phyloP scores from a whole-genome alignment of 768 basidiomycete species.

The Xerocomellus intermedius region DNA sequence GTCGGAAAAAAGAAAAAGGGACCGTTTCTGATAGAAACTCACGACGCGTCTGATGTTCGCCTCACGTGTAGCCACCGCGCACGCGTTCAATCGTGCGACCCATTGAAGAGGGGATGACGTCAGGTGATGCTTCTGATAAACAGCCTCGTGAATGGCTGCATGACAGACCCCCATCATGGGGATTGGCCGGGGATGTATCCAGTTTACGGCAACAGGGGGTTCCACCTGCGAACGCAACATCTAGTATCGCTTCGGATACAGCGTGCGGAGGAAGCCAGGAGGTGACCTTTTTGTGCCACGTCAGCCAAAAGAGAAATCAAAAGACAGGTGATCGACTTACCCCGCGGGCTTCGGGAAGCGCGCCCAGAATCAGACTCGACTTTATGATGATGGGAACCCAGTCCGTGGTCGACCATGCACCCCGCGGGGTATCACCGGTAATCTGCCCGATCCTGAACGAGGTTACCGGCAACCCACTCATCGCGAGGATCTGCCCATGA shows the following conservation, averaged over 20 bases:
- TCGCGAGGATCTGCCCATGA: slow-evolving; percentile 27
- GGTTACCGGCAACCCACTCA: slow-evolving; percentile 32
- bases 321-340: slow-evolving; percentile 15
- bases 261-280: slow-evolving; percentile 33
- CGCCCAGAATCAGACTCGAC: slow-evolving; percentile 31
- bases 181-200: slow-evolving; percentile 36
- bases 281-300: slow-evolving; percentile 11
- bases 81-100: slow-evolving; percentile 30
- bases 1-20: slow-evolving; percentile 34
- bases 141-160: slow-evolving; percentile 23
- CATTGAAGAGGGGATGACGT: slow-evolving; percentile 30
- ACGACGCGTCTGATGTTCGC: slow-evolving; percentile 31
- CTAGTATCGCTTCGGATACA: slow-evolving; percentile 27
- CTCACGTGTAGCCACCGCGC: slow-evolving; percentile 11
- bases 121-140: slow-evolving; percentile 9
- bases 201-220: slow-evolving; percentile 25
- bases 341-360: slow-evolving; percentile 31
- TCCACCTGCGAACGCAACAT: slow-evolving; percentile 26
- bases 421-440: slow-evolving; percentile 31
- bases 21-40: slow-evolving; percentile 19
- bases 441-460: slow-evolving; percentile 40
- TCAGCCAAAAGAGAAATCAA: neutral
- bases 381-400: slow-evolving; percentile 40
- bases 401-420: slow-evolving; percentile 37
- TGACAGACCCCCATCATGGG: slow-evolving; percentile 22